Base-by-base conservation (phyloP, 495 filamentous ascomycete species). In the Aspergillus baeticus region DNA sequence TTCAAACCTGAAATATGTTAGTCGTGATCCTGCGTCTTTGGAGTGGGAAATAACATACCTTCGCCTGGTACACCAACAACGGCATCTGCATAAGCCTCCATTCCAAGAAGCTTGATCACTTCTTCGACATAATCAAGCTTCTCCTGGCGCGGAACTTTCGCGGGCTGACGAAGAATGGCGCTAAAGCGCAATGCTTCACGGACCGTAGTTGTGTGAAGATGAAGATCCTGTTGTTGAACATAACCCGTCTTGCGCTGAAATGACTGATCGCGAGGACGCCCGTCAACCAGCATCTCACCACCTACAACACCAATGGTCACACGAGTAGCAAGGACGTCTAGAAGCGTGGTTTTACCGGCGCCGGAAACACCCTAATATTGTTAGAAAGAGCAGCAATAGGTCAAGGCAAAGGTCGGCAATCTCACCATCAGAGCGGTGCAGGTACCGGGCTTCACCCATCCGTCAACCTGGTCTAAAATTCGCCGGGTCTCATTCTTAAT, bases 211-310 rank as follows among this genome's bases (percentile, higher is more conserved):
- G 91, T 95, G 26, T 86, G 77, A 21, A 95, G 78, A 69, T 96
- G 92, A 6, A 96, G 81, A 82, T 98, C 93, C 70, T 96, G 91
- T 68, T 98, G 93, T 63, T 98, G 91, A 14, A 92, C 93, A 63
- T 96, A 98, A 17, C 92, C 92, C 3, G 91, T 96, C 76, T 94
- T 94, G 33, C 91, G 87, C 64, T 94, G 91, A 79, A 96, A 96
- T 0, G 88, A 91, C 10, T 80, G 74, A 66, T 95, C 89, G 14
- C 87, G 68, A 15, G 69, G 72, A 20, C 68, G 57, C 10, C 81
- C 81, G 53, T 83, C 77, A 10, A 84, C 79, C 36, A 83, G 60
- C 64, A 84, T 78, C 51, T 81, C 75, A 26, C 80, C 81, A n/a
- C 63, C 68, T 1, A 85, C 73, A 13, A 79, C 73, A 54, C 82